Conservation (phyloP, 345 rosid species). For the Brassica juncea region DNA sequence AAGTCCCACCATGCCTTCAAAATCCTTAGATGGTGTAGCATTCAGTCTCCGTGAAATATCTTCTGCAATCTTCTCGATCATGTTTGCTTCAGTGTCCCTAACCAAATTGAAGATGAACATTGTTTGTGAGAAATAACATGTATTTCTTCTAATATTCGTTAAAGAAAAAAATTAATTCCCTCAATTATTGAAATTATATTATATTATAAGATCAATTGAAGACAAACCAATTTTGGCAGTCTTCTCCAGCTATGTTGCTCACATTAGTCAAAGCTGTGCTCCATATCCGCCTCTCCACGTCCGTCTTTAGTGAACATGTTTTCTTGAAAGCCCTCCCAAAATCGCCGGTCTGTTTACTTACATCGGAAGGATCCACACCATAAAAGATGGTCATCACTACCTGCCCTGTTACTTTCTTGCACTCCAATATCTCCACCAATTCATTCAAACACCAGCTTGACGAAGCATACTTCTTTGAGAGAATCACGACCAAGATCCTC, state of each 20-base stretch:
- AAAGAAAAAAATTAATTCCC: too few species aligned
- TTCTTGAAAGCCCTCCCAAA: not conserved
- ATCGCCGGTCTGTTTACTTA: not conserved
- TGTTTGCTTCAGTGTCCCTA: not conserved
- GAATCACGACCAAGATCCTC: not conserved
- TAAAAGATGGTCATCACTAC: not conserved
- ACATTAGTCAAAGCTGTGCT: not conserved
- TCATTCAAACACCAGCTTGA: slow-evolving; percentile 31
- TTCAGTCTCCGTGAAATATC: not conserved
- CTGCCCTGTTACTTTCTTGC: not conserved
- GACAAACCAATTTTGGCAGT: not conserved
- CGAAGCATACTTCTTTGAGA: slow-evolving; percentile 25
- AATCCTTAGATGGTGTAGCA: not conserved
- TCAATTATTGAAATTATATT: too few species aligned
- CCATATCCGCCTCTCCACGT: not conserved
- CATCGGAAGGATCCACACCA: not conserved
- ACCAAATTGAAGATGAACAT: not conserved
- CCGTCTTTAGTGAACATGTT: not conserved
- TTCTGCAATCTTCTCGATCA: not conserved
- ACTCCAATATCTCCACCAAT: not conserved
- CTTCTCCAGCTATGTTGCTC: not conserved
- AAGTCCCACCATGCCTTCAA: not conserved
- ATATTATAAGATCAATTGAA: not conserved
- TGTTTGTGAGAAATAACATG: too few species aligned
- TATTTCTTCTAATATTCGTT: too few species aligned